phyloP scores from a whole-genome alignment of 805 yeast genomes.

The Gaillardinia entomophila region DNA sequence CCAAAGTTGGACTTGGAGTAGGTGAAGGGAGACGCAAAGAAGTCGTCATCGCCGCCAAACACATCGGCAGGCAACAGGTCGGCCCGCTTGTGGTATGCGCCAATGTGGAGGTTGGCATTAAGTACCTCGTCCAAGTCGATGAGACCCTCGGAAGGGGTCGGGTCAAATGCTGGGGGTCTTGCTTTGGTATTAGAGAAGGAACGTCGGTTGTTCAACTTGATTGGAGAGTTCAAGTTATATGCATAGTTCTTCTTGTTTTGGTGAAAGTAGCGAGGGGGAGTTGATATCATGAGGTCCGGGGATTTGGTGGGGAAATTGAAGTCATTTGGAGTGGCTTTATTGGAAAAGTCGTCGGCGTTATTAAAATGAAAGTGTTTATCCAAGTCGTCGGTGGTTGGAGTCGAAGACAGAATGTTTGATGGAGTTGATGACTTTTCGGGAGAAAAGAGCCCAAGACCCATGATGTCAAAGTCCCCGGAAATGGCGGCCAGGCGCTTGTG shows the following conservation, averaged over 20 bases:
- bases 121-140: constrained; percentile 54
- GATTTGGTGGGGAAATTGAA: constrained; percentile 25
- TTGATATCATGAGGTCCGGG: constrained; percentile 9
- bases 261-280: constrained; percentile 3
- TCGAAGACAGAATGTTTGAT: constrained; percentile 2
- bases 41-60: constrained; percentile 17
- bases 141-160: constrained; percentile 51
- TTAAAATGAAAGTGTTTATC: constrained; percentile 25
- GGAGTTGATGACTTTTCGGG: constrained; percentile 16
- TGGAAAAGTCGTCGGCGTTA: constrained; percentile 31
- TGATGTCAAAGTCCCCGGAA: constrained; percentile 72
- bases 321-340: constrained; percentile 10
- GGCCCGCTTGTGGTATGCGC: constrained; percentile 13
- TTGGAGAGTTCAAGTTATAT: constrained; percentile 27
- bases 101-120: constrained; percentile 25
- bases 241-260: constrained; percentile 6
- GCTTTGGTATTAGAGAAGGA: constrained; percentile 20
- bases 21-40: constrained; percentile 25
- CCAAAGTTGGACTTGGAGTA: constrained; percentile 6
- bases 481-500: constrained; percentile 86
- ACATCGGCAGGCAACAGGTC: constrained; percentile 16
- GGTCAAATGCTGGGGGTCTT: too few species aligned
- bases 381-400: constrained; percentile 11
- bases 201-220: constrained; percentile 18
- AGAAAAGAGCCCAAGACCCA: constrained; percentile 32